A percentile compares a stretch with the other conserved stretches of the same genome.
Conservation (phyloP, 495 filamentous ascomycete species). For the Penicillium cosmopolitanum region DNA sequence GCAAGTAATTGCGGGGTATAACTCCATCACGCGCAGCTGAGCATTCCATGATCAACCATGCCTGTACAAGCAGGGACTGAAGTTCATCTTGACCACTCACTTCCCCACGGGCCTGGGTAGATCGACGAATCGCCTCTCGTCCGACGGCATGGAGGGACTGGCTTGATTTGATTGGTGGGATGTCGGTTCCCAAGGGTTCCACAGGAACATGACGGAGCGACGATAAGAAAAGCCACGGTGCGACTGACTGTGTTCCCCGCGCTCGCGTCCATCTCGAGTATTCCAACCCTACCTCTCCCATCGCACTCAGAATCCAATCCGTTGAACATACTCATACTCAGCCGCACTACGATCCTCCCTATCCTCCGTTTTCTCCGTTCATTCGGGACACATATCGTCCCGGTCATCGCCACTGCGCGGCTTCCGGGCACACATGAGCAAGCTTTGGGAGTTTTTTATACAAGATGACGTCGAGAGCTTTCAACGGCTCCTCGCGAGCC, state of each 20-base stretch:
- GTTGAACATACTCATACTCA: not conserved
- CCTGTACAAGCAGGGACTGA: not conserved
- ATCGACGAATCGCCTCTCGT: slow-evolving; percentile 16
- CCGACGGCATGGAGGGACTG: slow-evolving; percentile 45
- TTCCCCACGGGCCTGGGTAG: not conserved
- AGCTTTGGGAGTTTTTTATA: slow-evolving; percentile 93
- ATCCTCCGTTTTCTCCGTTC: not conserved
- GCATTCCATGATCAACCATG: not conserved
- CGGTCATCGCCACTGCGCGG: slow-evolving; percentile 25
- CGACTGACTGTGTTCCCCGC: slow-evolving; percentile 4
- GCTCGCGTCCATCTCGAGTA: not conserved
- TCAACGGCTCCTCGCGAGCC: slow-evolving; percentile 75
- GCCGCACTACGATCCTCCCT: not conserved
- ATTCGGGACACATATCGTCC: not conserved
- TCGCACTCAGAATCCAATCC: not conserved
- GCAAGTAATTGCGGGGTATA: too few relatives aligned
- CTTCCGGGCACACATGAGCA: slow-evolving; percentile 82
- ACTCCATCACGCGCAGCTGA: not conserved
- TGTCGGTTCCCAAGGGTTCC: slow-evolving; percentile 1
- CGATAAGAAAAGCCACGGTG: slow-evolving; percentile 10
- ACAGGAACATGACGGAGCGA: slow-evolving; percentile 22
- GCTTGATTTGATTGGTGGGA: slow-evolving; percentile 38
- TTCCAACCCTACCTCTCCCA: not conserved
- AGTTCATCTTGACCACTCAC: not conserved
- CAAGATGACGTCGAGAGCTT: slow-evolving; percentile 95